phyloP scores from a whole-genome alignment of 495 filamentous ascomycete genomes.

The Chaetomidium leptoderma region DNA sequence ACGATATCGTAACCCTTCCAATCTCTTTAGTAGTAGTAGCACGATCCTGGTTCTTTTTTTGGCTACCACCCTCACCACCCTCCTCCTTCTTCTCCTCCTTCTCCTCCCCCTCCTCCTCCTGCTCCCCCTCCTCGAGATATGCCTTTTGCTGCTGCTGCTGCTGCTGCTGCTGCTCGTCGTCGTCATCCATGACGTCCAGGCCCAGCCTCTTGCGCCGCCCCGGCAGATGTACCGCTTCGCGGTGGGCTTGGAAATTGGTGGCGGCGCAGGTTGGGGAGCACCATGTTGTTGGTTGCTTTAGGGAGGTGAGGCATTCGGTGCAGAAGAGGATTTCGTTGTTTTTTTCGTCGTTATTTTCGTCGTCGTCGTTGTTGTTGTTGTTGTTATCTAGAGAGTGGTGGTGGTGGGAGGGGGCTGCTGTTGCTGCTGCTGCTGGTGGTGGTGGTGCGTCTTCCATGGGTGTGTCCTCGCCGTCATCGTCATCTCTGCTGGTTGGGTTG shows the following conservation, averaged over 20 bases:
- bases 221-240: constrained; percentile 38
- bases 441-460: constrained; percentile 4
- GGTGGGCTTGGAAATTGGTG: constrained; percentile 39
- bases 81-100: constrained; percentile 27
- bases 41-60: constrained; percentile 25
- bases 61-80: background rate
- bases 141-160: background rate
- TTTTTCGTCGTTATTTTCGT: background rate
- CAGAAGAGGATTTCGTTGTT: constrained; percentile 30
- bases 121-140: background rate
- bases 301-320: constrained; percentile 36
- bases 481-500: background rate
- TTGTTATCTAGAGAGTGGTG: background rate
- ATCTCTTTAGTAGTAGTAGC: constrained; percentile 35
- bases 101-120: background rate
- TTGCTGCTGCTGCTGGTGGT: background rate
- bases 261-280: constrained; percentile 41
- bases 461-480: constrained; percentile 8
- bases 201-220: constrained; percentile 25
- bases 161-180: constrained; percentile 17
- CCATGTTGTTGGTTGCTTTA: constrained; percentile 34
- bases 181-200: constrained; percentile 25
- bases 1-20: constrained; percentile 25
- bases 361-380: background rate
- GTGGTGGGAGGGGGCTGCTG: background rate